Percentiles rank a stretch among this genome's conserved stretches.
phyloP scores from a whole-genome alignment of 805 yeast genomes.

The Yamadazyma insecticola region DNA sequence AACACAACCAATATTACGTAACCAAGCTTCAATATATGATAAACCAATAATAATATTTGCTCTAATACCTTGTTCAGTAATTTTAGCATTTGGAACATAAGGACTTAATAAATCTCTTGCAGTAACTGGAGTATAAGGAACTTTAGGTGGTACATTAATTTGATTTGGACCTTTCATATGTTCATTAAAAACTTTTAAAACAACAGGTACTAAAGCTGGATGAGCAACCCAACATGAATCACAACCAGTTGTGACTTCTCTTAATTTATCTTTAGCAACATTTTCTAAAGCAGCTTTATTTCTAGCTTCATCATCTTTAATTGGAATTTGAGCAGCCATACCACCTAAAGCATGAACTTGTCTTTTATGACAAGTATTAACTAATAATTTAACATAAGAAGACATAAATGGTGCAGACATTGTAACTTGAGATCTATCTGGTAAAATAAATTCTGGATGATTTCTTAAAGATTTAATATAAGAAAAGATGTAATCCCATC shows the following conservation, averaged over 20 bases:
- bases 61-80: conserved; percentile 67
- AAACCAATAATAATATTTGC: conserved; percentile 72
- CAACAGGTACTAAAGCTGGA: conserved; percentile 74
- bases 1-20: conserved; percentile 78
- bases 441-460: conserved; percentile 60
- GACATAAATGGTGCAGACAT: conserved; percentile 82
- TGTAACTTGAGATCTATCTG: conserved; percentile 76
- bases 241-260: conserved; percentile 76
- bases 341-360: conserved; percentile 89
- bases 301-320: conserved; percentile 61
- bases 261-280: conserved; percentile 67
- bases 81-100: conserved; percentile 53
- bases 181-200: conserved; percentile 65
- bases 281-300: conserved; percentile 67
- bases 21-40: conserved; percentile 83
- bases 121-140: conserved; percentile 50
- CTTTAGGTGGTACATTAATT: conserved; percentile 48
- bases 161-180: conserved; percentile 84
- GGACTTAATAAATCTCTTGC: conserved; percentile 63
- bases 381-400: conserved; percentile 68
- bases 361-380: conserved; percentile 69
- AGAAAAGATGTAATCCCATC: conserved; percentile 86
- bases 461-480: conserved; percentile 73
- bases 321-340: conserved; percentile 86
- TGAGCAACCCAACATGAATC: conserved; percentile 92